Percentiles rank a stretch among this genome's conserved stretches.
Conservation (phyloP, 306 rosid species). For the Benincasa hispida region DNA sequence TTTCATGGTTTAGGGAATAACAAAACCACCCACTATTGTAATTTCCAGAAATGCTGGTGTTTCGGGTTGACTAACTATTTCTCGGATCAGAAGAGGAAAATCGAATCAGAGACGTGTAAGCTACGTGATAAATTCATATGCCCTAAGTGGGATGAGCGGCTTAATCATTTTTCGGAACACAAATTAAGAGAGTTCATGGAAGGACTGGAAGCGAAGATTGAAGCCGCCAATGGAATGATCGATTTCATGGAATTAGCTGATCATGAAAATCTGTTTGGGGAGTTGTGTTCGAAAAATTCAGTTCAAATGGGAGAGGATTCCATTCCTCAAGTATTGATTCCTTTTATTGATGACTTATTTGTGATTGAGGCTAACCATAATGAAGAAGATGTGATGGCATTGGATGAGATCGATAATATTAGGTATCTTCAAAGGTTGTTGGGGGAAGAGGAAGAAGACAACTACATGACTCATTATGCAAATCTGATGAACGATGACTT, state of each 20-base stretch:
- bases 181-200: neutral
- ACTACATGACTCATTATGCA: neutral
- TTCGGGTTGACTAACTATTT: neutral
- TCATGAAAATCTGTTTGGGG: neutral
- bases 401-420: no score
- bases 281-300: no score
- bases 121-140: neutral
- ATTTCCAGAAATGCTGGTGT: neutral
- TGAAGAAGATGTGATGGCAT: no score
- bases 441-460: no score
- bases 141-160: neutral
- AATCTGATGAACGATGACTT: neutral
- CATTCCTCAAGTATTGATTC: no score
- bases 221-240: neutral
- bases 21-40: no score
- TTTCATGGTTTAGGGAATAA: no score
- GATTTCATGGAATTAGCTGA: neutral
- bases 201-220: neutral
- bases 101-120: neutral
- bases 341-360: no score
- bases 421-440: no score
- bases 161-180: neutral
- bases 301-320: neutral
- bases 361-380: neutral
- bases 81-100: neutral